A percentile compares a stretch with the other conserved stretches of the same genome.
These are phyloP conservation scores for Oryza brachyantha DNA, from an alignment of 176 grass and related monocot genomes.

Conservation along the genomic window DNA sequence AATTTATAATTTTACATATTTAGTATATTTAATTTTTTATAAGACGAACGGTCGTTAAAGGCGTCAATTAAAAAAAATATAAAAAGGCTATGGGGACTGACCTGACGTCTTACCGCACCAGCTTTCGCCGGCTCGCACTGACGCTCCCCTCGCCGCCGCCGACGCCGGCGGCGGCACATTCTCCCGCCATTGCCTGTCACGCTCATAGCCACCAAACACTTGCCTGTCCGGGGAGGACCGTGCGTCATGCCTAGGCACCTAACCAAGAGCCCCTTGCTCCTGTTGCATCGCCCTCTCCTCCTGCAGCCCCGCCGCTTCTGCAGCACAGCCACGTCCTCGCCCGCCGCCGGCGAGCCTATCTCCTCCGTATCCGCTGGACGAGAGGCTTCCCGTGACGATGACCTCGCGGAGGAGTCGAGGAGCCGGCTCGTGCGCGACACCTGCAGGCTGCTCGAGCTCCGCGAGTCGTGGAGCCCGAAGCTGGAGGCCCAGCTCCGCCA, in stretches of 20 bases:
- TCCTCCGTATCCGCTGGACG: neutral
- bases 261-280: constrained; percentile 2
- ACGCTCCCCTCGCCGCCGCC: neutral
- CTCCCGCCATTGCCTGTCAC: neutral
- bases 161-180: neutral
- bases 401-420: constrained; percentile 51
- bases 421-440: constrained; percentile 63
- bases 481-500: constrained; percentile 70
- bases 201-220: neutral
- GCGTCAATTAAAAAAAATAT: too few species aligned
- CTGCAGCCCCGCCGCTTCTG: constrained; percentile 18
- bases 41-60: too few species aligned
- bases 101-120: neutral
- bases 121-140: too few species aligned
- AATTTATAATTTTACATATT: too few species aligned
- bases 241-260: constrained; percentile 19
- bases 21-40: too few species aligned
- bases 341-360: neutral
- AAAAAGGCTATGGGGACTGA: neutral
- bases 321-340: neutral
- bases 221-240: too few species aligned
- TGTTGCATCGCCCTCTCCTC: neutral
- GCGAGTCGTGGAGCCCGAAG: constrained; percentile 64
- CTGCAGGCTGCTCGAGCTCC: constrained; percentile 61
- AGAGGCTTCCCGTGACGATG: neutral